Base-by-base conservation (phyloP, 2,329 filamentous ascomycete genomes). In the Colletotrichum sidae region DNA sequence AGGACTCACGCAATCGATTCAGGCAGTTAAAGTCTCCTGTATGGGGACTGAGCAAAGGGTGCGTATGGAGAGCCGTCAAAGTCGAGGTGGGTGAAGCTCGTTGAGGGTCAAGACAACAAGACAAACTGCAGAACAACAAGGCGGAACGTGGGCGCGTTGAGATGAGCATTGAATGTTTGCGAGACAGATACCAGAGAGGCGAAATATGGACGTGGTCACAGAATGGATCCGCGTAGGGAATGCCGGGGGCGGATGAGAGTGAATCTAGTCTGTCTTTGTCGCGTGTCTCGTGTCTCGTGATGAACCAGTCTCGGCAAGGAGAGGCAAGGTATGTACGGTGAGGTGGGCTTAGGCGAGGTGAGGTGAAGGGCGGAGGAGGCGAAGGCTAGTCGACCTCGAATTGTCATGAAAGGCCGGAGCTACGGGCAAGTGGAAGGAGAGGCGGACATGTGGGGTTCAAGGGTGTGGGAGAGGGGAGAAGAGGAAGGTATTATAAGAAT, bases 81-180 rank as follows among this genome's bases (percentile, higher is more conserved):
- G 51, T 17, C 33, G 51, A 54, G 39, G 53, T 39, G 52, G 44
- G 12, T 52, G 59, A 56, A 17, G 33, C 33, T 56, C 62, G 58
- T 62, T 33, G 42, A 35, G 56, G 33, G 39, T 50, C 35, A 9
- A 37, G 47, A 56, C 58, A 65, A 55, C 34, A 62, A 65, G 52
- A 57, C 46, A 62, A 62, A 51, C 58, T 47, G 59, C 58, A 65
- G 47, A 65, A 55, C 25, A 51, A 60, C 64, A 54, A 51, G 54
- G 60, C 60, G 60, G 60, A 59, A 67, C 64, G 64, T 45, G 46
- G 58, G 25, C 47, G 62, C 64, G 59, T 63, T 67, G 60, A 58
- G 64, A 64, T 65, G 64, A 65, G 64, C 64, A 67, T 67, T 59
- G 64, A 59, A 67, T 65, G 64, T 65, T 67, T 67, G 50, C 64